Evolutionary conservation across 257 asterid species (phyloP).

Genomic region (Solanum rostratum): DNA sequence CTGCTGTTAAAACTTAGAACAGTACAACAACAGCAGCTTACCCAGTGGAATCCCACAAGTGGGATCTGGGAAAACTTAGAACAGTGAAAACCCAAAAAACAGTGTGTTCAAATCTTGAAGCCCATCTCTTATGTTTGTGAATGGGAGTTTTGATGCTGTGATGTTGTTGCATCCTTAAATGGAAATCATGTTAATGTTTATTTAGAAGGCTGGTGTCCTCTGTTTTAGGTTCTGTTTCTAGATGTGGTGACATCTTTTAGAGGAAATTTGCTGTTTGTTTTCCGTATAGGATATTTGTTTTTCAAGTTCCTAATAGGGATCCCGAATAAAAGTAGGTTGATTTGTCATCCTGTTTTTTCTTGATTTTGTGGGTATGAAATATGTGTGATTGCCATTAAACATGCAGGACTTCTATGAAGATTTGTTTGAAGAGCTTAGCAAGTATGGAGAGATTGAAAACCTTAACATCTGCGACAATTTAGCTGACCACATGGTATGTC

Average conservation of each 20-base stretch:
- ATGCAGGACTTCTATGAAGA: slow-evolving; percentile 74
- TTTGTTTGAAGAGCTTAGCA: slow-evolving; percentile 80
- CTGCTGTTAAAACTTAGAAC: not conserved
- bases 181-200: not conserved
- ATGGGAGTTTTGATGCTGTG: not conserved
- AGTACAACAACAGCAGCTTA: too few relatives aligned
- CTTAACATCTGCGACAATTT: slow-evolving; percentile 78
- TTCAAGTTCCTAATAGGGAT: not conserved
- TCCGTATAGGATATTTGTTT: not conserved
- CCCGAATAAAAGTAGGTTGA: not conserved
- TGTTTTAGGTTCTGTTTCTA: not conserved
- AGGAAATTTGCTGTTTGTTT: not conserved
- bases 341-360: not conserved
- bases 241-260: not conserved
- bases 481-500: slow-evolving; percentile 78
- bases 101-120: not conserved
- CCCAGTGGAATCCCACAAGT: too few relatives aligned
- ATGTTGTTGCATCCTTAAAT: not conserved
- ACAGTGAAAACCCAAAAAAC: not conserved
- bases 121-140: not conserved
- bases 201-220: not conserved
- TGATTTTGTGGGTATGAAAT: not conserved
- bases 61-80: too few relatives aligned
- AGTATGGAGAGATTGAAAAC: slow-evolving; percentile 79
- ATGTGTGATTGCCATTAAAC: not conserved